phyloP scores from a whole-genome alignment of 139 green algal species.

The Dunaliella sp. region DNA sequence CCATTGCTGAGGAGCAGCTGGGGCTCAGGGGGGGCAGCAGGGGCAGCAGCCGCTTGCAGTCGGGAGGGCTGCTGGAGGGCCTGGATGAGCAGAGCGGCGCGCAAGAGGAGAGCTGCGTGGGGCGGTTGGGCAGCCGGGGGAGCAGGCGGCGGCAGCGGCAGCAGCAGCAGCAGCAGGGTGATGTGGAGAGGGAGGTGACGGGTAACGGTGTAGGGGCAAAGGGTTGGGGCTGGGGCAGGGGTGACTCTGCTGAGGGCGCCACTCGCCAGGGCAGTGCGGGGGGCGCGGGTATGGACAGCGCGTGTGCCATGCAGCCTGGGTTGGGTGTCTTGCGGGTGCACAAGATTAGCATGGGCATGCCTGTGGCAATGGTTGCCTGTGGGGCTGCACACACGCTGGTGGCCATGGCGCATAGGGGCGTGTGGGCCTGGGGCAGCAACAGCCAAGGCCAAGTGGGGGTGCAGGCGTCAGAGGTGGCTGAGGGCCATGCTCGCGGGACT shows the following conservation, averaged over 20 bases:
- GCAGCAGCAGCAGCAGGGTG: neutral
- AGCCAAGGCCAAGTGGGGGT: slow-evolving; percentile 23
- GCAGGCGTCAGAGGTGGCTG: neutral
- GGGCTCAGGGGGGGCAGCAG: neutral
- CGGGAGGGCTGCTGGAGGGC: neutral
- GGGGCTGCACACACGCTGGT: slow-evolving; percentile 36
- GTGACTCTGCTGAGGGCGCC: neutral
- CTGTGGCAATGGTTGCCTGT: slow-evolving; percentile 30
- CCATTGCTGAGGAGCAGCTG: neutral
- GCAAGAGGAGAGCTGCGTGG: neutral
- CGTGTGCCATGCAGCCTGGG: neutral
- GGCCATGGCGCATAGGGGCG: slow-evolving; percentile 15
- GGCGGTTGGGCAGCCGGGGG: neutral
- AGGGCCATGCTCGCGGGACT: neutral
- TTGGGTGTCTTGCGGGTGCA: slow-evolving; percentile 20
- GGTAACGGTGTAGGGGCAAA: neutral
- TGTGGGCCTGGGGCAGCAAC: slow-evolving; percentile 39
- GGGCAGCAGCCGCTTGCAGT: neutral
- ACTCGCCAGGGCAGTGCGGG: too few species aligned
- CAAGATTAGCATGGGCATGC: slow-evolving; percentile 10
- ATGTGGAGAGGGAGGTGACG: neutral
- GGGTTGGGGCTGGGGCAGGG: neutral
- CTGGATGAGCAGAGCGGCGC: too few species aligned
- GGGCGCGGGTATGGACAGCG: neutral
- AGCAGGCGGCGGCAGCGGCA: neutral